Percentiles rank a stretch among this genome's conserved stretches.
These are phyloP conservation scores for Knufia fluminis DNA, from an alignment of 2,329 filamentous ascomycete species.

Conservation along the genomic window DNA sequence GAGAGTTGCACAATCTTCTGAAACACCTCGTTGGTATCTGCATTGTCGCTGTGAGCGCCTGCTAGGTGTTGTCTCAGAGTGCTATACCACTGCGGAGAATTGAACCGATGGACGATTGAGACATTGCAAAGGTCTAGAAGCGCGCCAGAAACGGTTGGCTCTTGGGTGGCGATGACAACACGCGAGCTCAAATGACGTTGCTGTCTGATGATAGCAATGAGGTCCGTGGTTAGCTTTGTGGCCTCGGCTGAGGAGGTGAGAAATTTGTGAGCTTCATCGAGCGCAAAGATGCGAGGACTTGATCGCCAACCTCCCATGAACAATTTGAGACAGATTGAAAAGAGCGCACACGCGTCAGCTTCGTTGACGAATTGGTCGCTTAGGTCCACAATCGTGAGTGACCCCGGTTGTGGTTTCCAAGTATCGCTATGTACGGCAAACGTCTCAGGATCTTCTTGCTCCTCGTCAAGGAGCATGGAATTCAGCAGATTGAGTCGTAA, in stretches of 20 bases:
- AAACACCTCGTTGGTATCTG: constrained; percentile 28
- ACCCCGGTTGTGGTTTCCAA: constrained; percentile 35
- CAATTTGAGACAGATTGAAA: constrained; percentile 60
- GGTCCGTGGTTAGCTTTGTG: constrained; percentile 48
- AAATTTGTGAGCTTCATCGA: constrained; percentile 75
- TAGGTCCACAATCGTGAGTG: constrained; percentile 60
- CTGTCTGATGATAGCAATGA: constrained; percentile 56
- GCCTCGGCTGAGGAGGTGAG: constrained; percentile 51
- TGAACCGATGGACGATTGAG: constrained; percentile 64
- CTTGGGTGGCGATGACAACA: constrained; percentile 66
- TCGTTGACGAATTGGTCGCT: constrained; percentile 62
- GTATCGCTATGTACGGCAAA: constrained; percentile 7
- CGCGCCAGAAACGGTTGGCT: constrained; percentile 60
- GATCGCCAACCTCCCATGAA: constrained; percentile 49
- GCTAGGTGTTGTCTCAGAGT: constrained; percentile 42
- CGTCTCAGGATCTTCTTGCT: neutral
- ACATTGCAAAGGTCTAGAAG: constrained; percentile 63
- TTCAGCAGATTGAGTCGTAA: constrained; percentile 55
- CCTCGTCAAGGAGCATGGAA: constrained; percentile 45
- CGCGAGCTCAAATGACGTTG: constrained; percentile 61
- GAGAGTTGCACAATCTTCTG: constrained; percentile 38
- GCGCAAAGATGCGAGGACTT: constrained; percentile 53
- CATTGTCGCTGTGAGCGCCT: constrained; percentile 25
- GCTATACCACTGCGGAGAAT: constrained; percentile 53
- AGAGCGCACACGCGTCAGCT: constrained; percentile 59